Base-by-base conservation (phyloP, 768 basidiomycete genomes). In the Amanita phalloides region DNA sequence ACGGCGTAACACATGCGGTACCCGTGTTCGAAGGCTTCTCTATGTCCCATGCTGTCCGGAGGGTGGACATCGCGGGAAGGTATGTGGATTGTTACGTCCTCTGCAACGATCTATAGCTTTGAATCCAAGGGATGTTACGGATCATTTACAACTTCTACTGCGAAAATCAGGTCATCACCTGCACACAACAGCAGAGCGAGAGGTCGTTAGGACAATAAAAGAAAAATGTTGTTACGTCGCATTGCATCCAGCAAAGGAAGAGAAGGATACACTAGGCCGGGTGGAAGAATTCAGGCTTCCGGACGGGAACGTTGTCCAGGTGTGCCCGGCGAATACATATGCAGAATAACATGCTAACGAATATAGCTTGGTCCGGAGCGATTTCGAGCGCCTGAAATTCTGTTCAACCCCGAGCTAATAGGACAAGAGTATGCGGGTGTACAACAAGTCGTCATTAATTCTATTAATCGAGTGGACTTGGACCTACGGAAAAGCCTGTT, bases 11-110 rank as follows among this genome's bases (percentile, higher is more conserved):
- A 21, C 96, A 99, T 56, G 91, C 96, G 11, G 96, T 99, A 2
- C 96, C 96, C 3, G 94, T 99, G 14, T 99, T 94, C 61, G 96
- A 99, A 62, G 96, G 96, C 0, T 98, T 98, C 73, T 94, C 92
- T 5, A 97, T 98, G 91, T 93, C 94, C 39, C 94, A 98, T 64
- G 95, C 96, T 37, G 94, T 98, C 57, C 82, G 92, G 38, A 78
- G 96, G 59, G 88, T 99, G 42, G 96, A 99, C 64, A 82, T 99
- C 13, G 96, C 96, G 35, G 96, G 96, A 65, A 79, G 94, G 91
- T 90, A 63, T 57, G 74, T 48, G 39, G 30, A 52, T 13, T 13
- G 14, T 39, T 36, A 20, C 13, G 26, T 46, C 35, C 45, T 41
- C 38, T 58, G 43, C 44, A 44, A 33, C 50, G 53, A 36, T 32